These are phyloP conservation scores for Thuja plicata DNA, from an alignment of 83 land plant species.

Conservation along the genomic window DNA sequence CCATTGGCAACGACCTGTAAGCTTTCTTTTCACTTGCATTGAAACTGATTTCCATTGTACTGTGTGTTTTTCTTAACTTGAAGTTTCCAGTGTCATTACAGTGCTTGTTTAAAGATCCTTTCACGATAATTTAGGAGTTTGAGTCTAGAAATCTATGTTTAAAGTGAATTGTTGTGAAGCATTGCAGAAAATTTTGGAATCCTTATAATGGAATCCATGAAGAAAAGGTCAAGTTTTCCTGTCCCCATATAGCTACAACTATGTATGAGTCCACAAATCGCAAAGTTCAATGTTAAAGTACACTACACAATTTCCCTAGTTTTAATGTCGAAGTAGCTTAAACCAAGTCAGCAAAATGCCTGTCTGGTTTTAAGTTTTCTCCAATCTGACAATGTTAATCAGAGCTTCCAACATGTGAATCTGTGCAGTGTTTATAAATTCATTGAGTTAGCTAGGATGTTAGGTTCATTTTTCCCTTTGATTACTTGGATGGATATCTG, in stretches of 20 bases:
- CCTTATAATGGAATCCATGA: not conserved
- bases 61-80: not conserved
- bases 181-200: not conserved
- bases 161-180: not conserved
- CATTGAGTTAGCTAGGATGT: not conserved
- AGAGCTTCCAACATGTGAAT: not conserved
- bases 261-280: not conserved
- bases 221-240: not conserved
- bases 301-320: not conserved
- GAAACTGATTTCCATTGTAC: not conserved
- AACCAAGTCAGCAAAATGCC: not conserved
- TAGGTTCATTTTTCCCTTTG: not conserved
- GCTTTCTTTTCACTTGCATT: conserved; percentile 15
- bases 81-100: not conserved
- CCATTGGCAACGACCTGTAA: conserved; percentile 69
- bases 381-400: not conserved
- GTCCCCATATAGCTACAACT: not conserved
- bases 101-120: not conserved
- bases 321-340: not conserved
- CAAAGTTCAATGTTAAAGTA: not conserved
- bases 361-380: not conserved
- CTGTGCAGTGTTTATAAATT: not conserved
- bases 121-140: not conserved
- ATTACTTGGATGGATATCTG: not conserved
- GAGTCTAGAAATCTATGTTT: not conserved